Evolutionary conservation across 805 yeast genomes (phyloP).

Genomic region (Nakazawaea ambrosiae): DNA sequence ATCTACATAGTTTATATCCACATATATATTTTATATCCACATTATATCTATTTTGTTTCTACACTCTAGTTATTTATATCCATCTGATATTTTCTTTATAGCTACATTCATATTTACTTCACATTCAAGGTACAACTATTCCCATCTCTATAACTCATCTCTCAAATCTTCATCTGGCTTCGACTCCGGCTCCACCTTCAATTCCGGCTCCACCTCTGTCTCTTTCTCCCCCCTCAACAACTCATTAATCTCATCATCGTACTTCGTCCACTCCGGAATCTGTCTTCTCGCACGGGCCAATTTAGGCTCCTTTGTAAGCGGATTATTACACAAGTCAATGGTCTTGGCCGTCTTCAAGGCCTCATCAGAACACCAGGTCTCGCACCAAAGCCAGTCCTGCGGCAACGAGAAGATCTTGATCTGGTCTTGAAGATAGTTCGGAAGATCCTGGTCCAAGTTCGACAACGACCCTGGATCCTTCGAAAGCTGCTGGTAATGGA

Average conservation of each 20-base stretch:
- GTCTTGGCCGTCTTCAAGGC: slow-evolving; percentile 59
- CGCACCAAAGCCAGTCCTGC: slow-evolving; percentile 90
- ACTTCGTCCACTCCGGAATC: slow-evolving; percentile 69
- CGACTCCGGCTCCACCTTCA: too few relatives aligned
- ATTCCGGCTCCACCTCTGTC: too few relatives aligned
- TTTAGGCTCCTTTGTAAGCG: slow-evolving; percentile 74
- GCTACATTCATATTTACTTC: too few relatives aligned
- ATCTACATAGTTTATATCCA: too few relatives aligned
- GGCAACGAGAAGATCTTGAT: slow-evolving; percentile 69
- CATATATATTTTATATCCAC: too few relatives aligned
- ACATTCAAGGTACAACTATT: too few relatives aligned
- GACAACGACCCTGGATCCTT: slow-evolving; percentile 73
- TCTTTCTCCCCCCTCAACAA: too few relatives aligned
- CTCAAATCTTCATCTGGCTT: too few relatives aligned
- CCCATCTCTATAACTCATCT: too few relatives aligned
- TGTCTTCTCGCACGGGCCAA: slow-evolving; percentile 68
- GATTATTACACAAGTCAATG: slow-evolving; percentile 80
- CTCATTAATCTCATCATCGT: slow-evolving; percentile 48
- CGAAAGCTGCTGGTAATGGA: slow-evolving; percentile 78
- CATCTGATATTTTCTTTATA: too few relatives aligned
- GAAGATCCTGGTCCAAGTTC: slow-evolving; percentile 86
- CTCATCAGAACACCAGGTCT: slow-evolving; percentile 80
- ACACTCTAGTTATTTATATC: too few relatives aligned
- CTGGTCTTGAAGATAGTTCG: slow-evolving; percentile 72
- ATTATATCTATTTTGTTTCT: too few relatives aligned